phyloP scores from a whole-genome alignment of 75 land plant genomes.

The Azolla pinnata region DNA sequence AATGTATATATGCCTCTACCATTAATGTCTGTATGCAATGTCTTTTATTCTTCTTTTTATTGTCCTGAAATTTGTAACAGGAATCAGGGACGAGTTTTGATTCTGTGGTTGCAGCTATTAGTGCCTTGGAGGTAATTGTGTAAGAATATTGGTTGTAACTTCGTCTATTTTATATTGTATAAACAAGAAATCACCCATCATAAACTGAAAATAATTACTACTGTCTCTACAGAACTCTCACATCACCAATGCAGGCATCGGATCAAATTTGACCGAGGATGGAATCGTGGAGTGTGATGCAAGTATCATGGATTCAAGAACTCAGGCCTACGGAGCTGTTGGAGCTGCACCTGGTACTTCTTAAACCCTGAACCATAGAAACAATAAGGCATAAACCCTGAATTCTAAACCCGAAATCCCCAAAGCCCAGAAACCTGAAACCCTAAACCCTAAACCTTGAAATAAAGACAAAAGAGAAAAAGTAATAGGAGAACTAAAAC shows the following conservation, averaged over 20 bases:
- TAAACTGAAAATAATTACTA: neutral
- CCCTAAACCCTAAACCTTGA: no score
- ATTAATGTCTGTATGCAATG: no score
- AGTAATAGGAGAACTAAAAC: no score
- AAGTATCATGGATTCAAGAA: conserved; percentile 82
- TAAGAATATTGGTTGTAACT: neutral
- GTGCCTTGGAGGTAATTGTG: conserved; percentile 63
- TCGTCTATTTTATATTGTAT: neutral
- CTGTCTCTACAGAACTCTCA: conserved; percentile 61
- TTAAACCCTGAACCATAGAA: no score
- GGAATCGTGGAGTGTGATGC: conserved; percentile 99
- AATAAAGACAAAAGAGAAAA: no score
- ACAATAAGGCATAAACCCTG: no score
- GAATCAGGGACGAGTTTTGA: conserved; percentile 57
- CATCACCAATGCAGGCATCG: conserved; percentile 87
- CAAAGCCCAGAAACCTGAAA: no score
- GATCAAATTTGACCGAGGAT: conserved; percentile 88
- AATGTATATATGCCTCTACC: no score
- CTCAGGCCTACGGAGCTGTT: conserved; percentile 95
- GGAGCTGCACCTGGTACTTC: conserved; percentile 89
- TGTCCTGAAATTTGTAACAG: conserved; percentile 17
- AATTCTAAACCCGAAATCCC: no score
- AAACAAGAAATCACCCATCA: no score
- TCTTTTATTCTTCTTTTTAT: no score
- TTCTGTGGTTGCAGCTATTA: conserved; percentile 87